These are phyloP conservation scores for Sarocladiaceae sp. DNA, from an alignment of 2,329 filamentous ascomycete genomes.

Conservation along the genomic window DNA sequence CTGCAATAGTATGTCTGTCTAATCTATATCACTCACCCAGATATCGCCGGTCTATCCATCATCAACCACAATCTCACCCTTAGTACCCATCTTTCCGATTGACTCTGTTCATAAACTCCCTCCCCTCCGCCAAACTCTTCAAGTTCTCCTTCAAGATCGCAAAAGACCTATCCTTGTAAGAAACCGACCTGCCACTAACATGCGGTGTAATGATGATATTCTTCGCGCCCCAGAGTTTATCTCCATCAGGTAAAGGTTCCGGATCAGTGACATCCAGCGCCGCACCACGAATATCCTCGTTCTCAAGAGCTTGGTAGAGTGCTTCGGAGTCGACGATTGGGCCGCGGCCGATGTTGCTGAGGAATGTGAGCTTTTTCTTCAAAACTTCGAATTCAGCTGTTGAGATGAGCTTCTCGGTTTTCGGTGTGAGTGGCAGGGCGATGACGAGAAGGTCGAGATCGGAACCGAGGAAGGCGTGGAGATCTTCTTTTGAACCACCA, in stretches of 20 bases:
- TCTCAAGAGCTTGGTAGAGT: conserved; percentile 56
- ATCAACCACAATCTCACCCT: too few species aligned
- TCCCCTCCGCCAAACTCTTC: conserved; percentile 29
- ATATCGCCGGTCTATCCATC: too few species aligned
- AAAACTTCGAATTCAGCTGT: conserved; percentile 44
- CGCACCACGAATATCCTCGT: conserved; percentile 50
- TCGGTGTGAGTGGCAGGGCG: conserved; percentile 44
- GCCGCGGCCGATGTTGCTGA: conserved; percentile 69
- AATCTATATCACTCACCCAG: too few species aligned
- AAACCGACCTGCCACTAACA: conserved; percentile 37
- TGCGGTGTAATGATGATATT: conserved; percentile 63
- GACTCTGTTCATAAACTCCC: conserved; percentile 35
- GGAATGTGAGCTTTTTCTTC: conserved; percentile 45
- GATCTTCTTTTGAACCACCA: conserved; percentile 35
- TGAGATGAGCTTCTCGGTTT: conserved; percentile 47
- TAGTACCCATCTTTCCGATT: conserved; percentile 29
- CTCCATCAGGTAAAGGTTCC: conserved; percentile 66
- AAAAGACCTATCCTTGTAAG: conserved; percentile 35
- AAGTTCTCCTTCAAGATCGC: conserved; percentile 40
- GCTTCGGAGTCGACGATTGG: conserved; percentile 46
- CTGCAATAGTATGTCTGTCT: too few species aligned
- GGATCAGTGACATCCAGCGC: conserved; percentile 78
- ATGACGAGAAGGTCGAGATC: conserved; percentile 50
- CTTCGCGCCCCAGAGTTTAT: conserved; percentile 64
- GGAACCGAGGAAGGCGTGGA: conserved; percentile 46